phyloP scores from a whole-genome alignment of 75 land plant species.

The Picea glauca region DNA sequence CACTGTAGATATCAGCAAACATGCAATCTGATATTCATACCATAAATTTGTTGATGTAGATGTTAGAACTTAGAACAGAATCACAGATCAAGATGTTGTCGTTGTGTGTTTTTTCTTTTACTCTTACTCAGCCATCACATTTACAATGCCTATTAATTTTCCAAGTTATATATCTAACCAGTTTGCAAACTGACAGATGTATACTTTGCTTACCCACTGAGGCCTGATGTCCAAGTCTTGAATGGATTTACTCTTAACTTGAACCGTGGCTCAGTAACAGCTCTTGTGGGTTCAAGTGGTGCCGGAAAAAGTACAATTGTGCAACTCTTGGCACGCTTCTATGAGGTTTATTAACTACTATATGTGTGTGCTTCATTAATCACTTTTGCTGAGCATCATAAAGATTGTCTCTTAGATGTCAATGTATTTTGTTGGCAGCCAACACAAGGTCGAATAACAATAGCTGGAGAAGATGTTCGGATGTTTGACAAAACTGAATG shows the following conservation, averaged over 20 bases:
- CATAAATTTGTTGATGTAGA: background rate
- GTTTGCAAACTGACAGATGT: slow-evolving; percentile 60
- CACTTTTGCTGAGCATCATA: background rate
- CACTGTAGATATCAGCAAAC: background rate
- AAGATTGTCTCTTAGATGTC: background rate
- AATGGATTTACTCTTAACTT: slow-evolving; percentile 60
- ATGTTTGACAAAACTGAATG: slow-evolving; percentile 96
- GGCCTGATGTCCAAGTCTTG: slow-evolving; percentile 82
- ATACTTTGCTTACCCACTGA: slow-evolving; percentile 80
- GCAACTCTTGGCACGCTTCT: slow-evolving; percentile 92
- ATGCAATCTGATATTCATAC: background rate
- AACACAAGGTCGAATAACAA: slow-evolving; percentile 73
- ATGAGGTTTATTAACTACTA: slow-evolving; percentile 58
- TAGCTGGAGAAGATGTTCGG: slow-evolving; percentile 79
- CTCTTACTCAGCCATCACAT: background rate
- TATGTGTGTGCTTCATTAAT: background rate
- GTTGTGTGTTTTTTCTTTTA: background rate
- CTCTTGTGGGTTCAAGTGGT: slow-evolving; percentile 95
- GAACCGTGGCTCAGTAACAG: slow-evolving; percentile 80
- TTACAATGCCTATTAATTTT: background rate
- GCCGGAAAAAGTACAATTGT: slow-evolving; percentile 98
- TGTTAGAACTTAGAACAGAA: background rate
- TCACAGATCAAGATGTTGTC: slow-evolving; percentile 2
- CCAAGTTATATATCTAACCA: background rate
- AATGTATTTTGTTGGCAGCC: slow-evolving; percentile 56